Evolutionary conservation across 2,329 filamentous ascomycete species (phyloP).

Genomic region (Lasiodiplodia gonubiensis): DNA sequence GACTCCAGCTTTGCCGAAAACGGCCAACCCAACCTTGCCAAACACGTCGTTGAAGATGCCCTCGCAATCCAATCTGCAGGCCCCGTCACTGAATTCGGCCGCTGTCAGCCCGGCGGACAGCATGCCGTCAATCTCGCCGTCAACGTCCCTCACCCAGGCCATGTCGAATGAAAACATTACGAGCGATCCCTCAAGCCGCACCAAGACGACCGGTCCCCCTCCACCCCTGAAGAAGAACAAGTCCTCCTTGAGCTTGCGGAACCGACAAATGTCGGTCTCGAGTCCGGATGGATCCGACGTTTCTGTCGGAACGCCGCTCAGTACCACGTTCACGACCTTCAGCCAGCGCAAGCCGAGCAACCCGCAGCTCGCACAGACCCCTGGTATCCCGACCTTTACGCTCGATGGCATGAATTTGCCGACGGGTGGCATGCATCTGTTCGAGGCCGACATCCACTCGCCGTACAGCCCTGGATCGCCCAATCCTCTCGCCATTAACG

Average conservation of each 20-base stretch:
- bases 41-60: slow-evolving; percentile 42
- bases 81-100: slow-evolving; percentile 25
- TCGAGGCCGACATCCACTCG: slow-evolving; percentile 82
- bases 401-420: slow-evolving; percentile 60
- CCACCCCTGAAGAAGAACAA: slow-evolving; percentile 54
- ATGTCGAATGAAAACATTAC: slow-evolving; percentile 50
- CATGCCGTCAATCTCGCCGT: slow-evolving; percentile 49
- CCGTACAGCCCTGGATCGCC: slow-evolving; percentile 68
- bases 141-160: slow-evolving; percentile 45
- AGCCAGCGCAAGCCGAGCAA: slow-evolving; percentile 53
- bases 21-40: slow-evolving; percentile 38
- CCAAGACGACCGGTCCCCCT: slow-evolving; percentile 3
- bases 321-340: slow-evolving; percentile 66
- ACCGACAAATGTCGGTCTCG: slow-evolving; percentile 73
- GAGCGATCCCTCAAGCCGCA: slow-evolving; percentile 11
- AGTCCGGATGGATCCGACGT: slow-evolving; percentile 66
- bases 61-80: slow-evolving; percentile 31
- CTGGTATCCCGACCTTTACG: slow-evolving; percentile 67
- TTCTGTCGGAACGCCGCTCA: slow-evolving; percentile 77
- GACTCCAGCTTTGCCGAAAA: slow-evolving; percentile 43
- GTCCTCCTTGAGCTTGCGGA: slow-evolving; percentile 68
- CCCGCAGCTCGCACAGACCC: slow-evolving; percentile 70
- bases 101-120: slow-evolving; percentile 50
- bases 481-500: slow-evolving; percentile 65
- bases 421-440: slow-evolving; percentile 75